phyloP scores from a whole-genome alignment of 2,329 filamentous ascomycete species.

The Ophiosphaerella korrae region DNA sequence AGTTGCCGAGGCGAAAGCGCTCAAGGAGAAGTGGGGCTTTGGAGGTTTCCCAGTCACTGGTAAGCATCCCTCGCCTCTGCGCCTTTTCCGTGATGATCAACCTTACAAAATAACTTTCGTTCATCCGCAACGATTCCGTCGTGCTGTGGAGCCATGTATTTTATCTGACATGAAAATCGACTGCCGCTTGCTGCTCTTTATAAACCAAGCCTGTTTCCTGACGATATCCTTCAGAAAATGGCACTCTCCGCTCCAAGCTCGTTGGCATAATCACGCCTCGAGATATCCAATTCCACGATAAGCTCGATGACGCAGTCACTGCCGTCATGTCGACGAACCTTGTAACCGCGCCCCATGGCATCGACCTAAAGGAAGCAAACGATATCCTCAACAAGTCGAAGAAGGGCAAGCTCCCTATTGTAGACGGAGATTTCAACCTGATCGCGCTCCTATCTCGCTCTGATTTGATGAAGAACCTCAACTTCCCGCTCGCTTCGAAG shows the following conservation, averaged over 20 bases:
- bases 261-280: slow-evolving; percentile 97
- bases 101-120: slow-evolving; percentile 93
- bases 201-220: slow-evolving; percentile 14
- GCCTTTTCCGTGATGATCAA: slow-evolving; percentile 72
- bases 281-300: slow-evolving; percentile 94
- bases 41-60: slow-evolving; percentile 98
- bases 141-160: slow-evolving; percentile 76
- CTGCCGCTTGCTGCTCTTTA: not conserved
- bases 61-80: slow-evolving; percentile 58
- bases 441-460: slow-evolving; percentile 61
- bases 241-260: slow-evolving; percentile 92
- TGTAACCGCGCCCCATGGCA: slow-evolving; percentile 82
- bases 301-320: slow-evolving; percentile 73
- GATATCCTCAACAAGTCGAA: slow-evolving; percentile 91
- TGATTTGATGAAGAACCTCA: slow-evolving; percentile 97
- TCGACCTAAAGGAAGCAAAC: slow-evolving; percentile 87
- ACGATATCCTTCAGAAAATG: slow-evolving; percentile 68
- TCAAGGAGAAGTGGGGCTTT: slow-evolving; percentile 99
- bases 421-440: slow-evolving; percentile 81
- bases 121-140: slow-evolving; percentile 94
- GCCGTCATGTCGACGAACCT: slow-evolving; percentile 96
- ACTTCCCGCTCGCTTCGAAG: slow-evolving; percentile 96
- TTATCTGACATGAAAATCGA: slow-evolving; percentile 53
- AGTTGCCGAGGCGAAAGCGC: slow-evolving; percentile 84
- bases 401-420: slow-evolving; percentile 97